Evolutionary conservation across 148 eudicot genomes (phyloP).

Genomic region (Camellia granthamiana): DNA sequence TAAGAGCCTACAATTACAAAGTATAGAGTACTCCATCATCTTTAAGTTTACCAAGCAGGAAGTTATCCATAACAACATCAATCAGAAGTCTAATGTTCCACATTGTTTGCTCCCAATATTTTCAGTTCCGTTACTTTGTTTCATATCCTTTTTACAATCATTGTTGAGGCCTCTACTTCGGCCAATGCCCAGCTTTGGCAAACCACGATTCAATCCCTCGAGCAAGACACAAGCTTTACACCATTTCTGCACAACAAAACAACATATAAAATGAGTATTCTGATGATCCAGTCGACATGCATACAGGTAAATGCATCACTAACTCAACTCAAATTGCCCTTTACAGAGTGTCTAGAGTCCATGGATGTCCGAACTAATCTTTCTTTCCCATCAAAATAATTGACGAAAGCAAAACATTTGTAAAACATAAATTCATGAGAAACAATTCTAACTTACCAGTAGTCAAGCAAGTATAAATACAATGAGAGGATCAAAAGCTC

Average conservation of each 20-base stretch:
- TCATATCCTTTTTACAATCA: slow-evolving; percentile 30
- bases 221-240: slow-evolving; percentile 97
- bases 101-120: slow-evolving; percentile 80
- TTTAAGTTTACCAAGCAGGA: not conserved
- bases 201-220: slow-evolving; percentile 89
- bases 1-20: no score
- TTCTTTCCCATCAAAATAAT: not conserved
- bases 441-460: no score
- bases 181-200: slow-evolving; percentile 87
- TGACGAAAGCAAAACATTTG: not conserved
- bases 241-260: slow-evolving; percentile 68
- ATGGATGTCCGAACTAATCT: not conserved
- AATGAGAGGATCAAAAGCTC: no score
- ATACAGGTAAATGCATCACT: no score
- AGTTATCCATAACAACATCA: not conserved
- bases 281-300: no score
- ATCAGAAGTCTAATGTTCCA: slow-evolving; percentile 79
- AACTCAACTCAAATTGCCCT: not conserved
- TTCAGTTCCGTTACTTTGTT: slow-evolving; percentile 38
- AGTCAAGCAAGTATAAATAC: no score
- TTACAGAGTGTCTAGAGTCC: not conserved
- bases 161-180: slow-evolving; percentile 50
- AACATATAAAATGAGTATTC: not conserved
- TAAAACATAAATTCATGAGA: not conserved
- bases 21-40: no score